A percentile compares a stretch with the other conserved stretches of the same genome.
Evolutionary conservation across 129 eudicot genomes (phyloP).

Genomic region (Apium graveolens): DNA sequence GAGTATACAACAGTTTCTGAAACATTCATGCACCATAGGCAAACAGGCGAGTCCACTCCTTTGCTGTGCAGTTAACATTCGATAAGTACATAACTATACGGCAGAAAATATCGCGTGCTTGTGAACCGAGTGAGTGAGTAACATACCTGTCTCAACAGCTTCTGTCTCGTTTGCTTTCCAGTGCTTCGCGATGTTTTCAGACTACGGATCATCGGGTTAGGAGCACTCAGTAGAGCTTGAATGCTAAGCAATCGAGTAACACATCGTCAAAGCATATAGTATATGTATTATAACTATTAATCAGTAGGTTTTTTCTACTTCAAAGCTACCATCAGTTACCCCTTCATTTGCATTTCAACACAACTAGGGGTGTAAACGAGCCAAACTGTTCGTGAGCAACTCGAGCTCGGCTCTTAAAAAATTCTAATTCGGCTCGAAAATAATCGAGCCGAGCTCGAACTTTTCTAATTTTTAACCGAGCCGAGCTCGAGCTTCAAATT

Average conservation of each 20-base stretch:
- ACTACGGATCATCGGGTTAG: constrained; percentile 92
- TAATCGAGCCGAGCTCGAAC: too few species aligned
- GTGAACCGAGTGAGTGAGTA: not conserved
- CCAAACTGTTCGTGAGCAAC: too few species aligned
- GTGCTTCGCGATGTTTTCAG: constrained; percentile 91
- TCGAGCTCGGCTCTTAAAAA: too few species aligned
- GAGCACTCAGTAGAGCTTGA: constrained; percentile 98
- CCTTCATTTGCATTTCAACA: too few species aligned
- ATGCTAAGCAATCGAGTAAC: constrained; percentile 33
- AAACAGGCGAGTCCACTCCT: constrained; percentile 49
- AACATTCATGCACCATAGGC: constrained; percentile 32
- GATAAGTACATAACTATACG: not conserved
- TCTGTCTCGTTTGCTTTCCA: constrained; percentile 90
- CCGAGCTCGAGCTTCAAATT: too few species aligned
- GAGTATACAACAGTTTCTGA: not conserved
- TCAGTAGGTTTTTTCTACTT: not conserved
- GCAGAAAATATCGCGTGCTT: not conserved
- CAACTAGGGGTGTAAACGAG: too few species aligned
- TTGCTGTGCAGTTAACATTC: constrained; percentile 42
- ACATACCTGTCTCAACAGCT: constrained; percentile 96
- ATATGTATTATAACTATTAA: too few species aligned
- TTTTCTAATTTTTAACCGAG: too few species aligned
- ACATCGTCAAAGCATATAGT: not conserved
- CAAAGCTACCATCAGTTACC: constrained; percentile 17
- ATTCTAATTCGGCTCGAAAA: too few species aligned